phyloP scores from a whole-genome alignment of 805 yeast genomes.

The Kregervanrija pseudodelftensis region DNA sequence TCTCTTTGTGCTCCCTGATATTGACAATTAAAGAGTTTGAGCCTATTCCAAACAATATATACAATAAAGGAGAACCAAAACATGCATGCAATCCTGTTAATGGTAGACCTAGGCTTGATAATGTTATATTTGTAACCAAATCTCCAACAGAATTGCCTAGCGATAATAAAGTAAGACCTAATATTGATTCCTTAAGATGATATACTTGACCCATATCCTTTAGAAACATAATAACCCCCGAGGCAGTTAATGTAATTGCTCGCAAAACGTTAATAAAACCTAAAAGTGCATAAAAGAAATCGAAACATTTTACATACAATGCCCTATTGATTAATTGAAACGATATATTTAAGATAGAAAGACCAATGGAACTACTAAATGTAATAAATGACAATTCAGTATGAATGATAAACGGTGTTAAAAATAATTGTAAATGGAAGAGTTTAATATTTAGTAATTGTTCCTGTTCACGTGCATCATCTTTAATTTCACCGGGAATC shows the following conservation, averaged over 20 bases:
- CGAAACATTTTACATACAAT: not conserved
- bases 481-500: slow-evolving; percentile 7
- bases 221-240: slow-evolving; percentile 25
- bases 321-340: no score
- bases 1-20: slow-evolving; percentile 8
- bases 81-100: slow-evolving; percentile 45
- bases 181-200: slow-evolving; percentile 36
- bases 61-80: slow-evolving; percentile 45
- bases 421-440: slow-evolving; percentile 24
- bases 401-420: slow-evolving; percentile 13
- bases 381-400: not conserved
- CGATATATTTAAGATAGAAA: no score
- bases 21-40: slow-evolving; percentile 33
- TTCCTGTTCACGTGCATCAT: slow-evolving; percentile 15
- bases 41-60: slow-evolving; percentile 45
- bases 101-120: slow-evolving; percentile 31
- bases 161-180: slow-evolving; percentile 43
- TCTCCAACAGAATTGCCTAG: slow-evolving; percentile 48
- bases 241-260: slow-evolving; percentile 24
- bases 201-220: slow-evolving; percentile 40
- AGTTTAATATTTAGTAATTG: slow-evolving; percentile 15
- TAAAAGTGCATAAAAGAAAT: not conserved
- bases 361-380: no score
- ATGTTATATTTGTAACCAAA: slow-evolving; percentile 41
- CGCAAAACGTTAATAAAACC: slow-evolving; percentile 26